A percentile compares a stretch with the other conserved stretches of the same genome.
Conservation (phyloP, 768 basidiomycete genomes). For the Trametes sanguinea region DNA sequence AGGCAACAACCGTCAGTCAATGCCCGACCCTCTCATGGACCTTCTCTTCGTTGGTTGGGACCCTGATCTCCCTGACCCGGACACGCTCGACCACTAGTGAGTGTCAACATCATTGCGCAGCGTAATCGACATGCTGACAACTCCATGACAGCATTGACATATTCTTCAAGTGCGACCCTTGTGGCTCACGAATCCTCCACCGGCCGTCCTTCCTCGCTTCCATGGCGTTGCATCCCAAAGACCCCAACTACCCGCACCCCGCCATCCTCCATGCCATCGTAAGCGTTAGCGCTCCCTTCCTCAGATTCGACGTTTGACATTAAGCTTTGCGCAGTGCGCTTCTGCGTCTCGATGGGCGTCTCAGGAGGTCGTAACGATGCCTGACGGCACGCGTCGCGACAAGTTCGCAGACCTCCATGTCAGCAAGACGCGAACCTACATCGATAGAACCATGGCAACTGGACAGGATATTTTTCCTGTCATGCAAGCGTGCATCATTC, state of each 20-base stretch:
- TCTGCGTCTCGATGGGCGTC: constrained; percentile 83
- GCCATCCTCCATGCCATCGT: constrained; percentile 91
- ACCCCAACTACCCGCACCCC: constrained; percentile 85
- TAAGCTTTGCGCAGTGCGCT: constrained; percentile 58
- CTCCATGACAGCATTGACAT: constrained; percentile 69
- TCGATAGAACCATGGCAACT: constrained; percentile 88
- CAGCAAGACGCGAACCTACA: constrained; percentile 82
- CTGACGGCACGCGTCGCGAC: constrained; percentile 79
- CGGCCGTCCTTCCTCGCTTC: constrained; percentile 77
- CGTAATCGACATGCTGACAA: not conserved
- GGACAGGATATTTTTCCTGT: constrained; percentile 86
- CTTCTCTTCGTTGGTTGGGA: constrained; percentile 82
- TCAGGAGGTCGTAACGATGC: constrained; percentile 61
- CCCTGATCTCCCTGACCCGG: constrained; percentile 78
- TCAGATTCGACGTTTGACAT: constrained; percentile 7
- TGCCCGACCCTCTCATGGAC: constrained; percentile 58
- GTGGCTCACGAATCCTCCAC: constrained; percentile 82
- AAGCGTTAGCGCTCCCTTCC: constrained; percentile 29
- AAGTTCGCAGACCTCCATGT: constrained; percentile 88
- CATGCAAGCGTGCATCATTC: constrained; percentile 82
- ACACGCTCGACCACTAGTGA: constrained; percentile 74
- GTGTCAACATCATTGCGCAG: constrained; percentile 27
- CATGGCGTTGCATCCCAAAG: constrained; percentile 76
- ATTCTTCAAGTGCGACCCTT: constrained; percentile 89
- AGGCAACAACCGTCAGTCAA: constrained; percentile 35